These are phyloP conservation scores for Neocucurbitaria cava DNA, from an alignment of 2,329 filamentous ascomycete species.

Conservation along the genomic window DNA sequence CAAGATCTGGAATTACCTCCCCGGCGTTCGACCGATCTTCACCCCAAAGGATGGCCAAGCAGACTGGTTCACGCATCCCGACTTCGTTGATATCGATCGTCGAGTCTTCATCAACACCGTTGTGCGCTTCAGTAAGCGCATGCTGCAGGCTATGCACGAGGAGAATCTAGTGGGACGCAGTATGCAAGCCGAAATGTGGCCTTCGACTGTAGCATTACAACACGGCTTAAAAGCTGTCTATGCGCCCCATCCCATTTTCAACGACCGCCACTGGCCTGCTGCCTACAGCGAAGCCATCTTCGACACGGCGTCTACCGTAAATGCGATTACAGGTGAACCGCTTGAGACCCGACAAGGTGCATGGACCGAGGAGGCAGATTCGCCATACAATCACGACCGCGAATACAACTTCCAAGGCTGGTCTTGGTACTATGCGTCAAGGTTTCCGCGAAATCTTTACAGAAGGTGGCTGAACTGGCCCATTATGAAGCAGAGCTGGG, in stretches of 20 bases:
- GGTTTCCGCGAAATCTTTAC: conserved; percentile 83
- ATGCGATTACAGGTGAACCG: conserved; percentile 47
- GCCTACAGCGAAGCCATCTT: conserved; percentile 78
- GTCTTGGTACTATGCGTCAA: conserved; percentile 90
- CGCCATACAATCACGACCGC: conserved; percentile 64
- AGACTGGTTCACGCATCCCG: conserved; percentile 60
- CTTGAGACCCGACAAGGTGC: conserved; percentile 66
- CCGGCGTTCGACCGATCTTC: conserved; percentile 75
- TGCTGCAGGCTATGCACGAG: conserved; percentile 86
- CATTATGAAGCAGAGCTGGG: conserved; percentile 79
- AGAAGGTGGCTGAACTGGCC: conserved; percentile 83
- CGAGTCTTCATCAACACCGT: conserved; percentile 90
- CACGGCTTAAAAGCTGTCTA: conserved; percentile 94
- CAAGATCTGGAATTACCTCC: conserved; percentile 59
- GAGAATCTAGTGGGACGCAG: conserved; percentile 88
- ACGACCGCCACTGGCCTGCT: conserved; percentile 85
- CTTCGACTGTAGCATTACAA: conserved; percentile 83
- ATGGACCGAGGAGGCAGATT: conserved; percentile 53
- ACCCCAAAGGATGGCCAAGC: conserved; percentile 78
- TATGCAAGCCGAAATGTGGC: conserved; percentile 98
- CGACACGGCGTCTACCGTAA: conserved; percentile 62
- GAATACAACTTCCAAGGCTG: conserved; percentile 89
- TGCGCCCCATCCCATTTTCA: conserved; percentile 85
- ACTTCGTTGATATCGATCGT: conserved; percentile 64
- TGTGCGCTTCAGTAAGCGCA: conserved; percentile 78